phyloP scores from a whole-genome alignment of 768 basidiomycete species.

The Calocybe cyanea region DNA sequence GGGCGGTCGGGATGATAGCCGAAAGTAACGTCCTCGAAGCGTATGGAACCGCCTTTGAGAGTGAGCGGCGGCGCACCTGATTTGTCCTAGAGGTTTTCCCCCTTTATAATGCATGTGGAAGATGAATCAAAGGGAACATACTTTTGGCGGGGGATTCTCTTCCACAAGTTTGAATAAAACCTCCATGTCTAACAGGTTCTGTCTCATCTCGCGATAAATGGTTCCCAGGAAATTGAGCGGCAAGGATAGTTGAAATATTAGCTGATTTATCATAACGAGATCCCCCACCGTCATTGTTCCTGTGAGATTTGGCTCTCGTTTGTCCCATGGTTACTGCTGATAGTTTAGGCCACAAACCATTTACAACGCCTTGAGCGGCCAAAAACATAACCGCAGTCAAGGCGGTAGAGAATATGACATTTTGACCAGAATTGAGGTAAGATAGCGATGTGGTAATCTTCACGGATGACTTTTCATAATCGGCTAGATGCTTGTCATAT shows the following conservation, averaged over 20 bases:
- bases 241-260: constrained; percentile 94
- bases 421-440: constrained; percentile 93
- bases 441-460: constrained; percentile 95
- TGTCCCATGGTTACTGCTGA: background rate
- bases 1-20: constrained; percentile 89
- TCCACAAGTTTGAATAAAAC: constrained; percentile 86
- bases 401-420: constrained; percentile 92
- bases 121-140: constrained; percentile 17
- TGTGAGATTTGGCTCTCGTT: constrained; percentile 23
- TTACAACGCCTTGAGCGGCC: constrained; percentile 90
- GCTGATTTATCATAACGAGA: constrained; percentile 98
- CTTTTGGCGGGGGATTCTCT: constrained; percentile 69
- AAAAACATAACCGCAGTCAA: constrained; percentile 95
- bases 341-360: constrained; percentile 51
- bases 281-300: constrained; percentile 99
- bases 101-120: background rate
- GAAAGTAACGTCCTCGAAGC: constrained; percentile 90
- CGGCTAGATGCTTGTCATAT: constrained; percentile 84
- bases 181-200: constrained; percentile 97
- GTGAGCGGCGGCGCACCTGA: constrained; percentile 62
- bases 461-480: constrained; percentile 88
- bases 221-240: constrained; percentile 97
- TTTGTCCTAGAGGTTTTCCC: constrained; percentile 48
- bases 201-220: constrained; percentile 94
- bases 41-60: constrained; percentile 81